Percentiles rank a stretch among this genome's conserved stretches.
These are phyloP conservation scores for Pecoramyces ruminantium DNA, from an alignment of 192 early-diverging fungal species.

Conservation along the genomic window DNA sequence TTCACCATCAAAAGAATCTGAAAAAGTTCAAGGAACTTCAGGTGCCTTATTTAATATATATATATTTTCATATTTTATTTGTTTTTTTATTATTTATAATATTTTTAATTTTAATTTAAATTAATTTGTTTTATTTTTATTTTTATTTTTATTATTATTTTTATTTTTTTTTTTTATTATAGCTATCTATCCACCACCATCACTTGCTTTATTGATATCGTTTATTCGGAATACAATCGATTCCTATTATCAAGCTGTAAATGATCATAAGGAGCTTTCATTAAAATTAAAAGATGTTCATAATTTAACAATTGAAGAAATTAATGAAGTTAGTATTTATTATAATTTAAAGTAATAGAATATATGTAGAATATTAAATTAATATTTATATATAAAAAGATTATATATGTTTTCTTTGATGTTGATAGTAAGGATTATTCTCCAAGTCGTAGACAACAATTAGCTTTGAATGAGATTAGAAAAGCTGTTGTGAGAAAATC, in stretches of 20 bases:
- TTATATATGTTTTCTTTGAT: background rate
- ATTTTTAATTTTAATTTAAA: conserved; percentile 19
- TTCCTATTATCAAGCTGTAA: conserved; percentile 3
- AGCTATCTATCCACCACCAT: conserved; percentile 4
- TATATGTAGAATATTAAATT: no score
- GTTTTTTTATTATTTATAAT: conserved; percentile 3
- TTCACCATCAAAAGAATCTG: background rate
- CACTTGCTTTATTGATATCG: background rate
- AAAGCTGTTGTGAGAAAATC: conserved; percentile 12
- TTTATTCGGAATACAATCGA: background rate
- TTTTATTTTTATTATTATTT: no score
- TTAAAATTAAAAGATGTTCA: conserved; percentile 20
- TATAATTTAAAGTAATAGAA: no score
- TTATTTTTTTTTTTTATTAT: background rate
- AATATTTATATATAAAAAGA: background rate
- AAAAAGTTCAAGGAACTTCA: background rate
- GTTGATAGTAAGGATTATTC: background rate
- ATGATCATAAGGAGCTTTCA: conserved; percentile 8
- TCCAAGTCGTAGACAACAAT: conserved; percentile 10
- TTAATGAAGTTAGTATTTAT: conserved; percentile 23
- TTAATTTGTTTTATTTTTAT: no score
- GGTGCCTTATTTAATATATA: conserved; percentile 1
- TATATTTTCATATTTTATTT: conserved; percentile 15
- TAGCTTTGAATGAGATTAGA: conserved; percentile 20
- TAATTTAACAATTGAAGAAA: conserved; percentile 22